phyloP scores from a whole-genome alignment of 768 basidiomycete genomes.

The Boletus rex-veris region DNA sequence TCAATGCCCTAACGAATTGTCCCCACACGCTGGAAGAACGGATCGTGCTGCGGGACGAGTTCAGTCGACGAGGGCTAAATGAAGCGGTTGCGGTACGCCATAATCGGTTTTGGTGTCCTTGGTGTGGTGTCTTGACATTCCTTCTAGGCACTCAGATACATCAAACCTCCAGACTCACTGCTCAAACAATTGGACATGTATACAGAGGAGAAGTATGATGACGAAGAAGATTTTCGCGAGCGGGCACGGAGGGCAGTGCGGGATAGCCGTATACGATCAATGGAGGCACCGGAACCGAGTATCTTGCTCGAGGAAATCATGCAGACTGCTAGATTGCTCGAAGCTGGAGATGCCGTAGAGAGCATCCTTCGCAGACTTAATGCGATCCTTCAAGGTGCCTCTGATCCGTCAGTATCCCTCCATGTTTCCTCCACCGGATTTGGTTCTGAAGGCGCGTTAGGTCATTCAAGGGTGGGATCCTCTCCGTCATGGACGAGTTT shows the following conservation, averaged over 20 bases:
- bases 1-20: constrained; percentile 70
- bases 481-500: constrained; percentile 62
- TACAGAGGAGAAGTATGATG: constrained; percentile 85
- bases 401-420: constrained; percentile 51
- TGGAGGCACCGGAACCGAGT: constrained; percentile 46
- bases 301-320: constrained; percentile 59
- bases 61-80: constrained; percentile 76
- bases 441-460: constrained; percentile 34
- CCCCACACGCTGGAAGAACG: constrained; percentile 77
- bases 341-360: constrained; percentile 38
- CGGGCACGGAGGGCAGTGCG: constrained; percentile 42
- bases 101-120: not conserved
- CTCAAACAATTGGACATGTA: constrained; percentile 80
- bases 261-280: constrained; percentile 18
- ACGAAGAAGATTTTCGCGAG: constrained; percentile 81
- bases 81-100: constrained; percentile 76
- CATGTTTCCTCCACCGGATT: not conserved
- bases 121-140: not conserved
- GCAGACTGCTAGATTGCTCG: constrained; percentile 48
- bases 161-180: constrained; percentile 73
- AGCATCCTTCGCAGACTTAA: constrained; percentile 57
- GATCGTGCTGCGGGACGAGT: constrained; percentile 76
- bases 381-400: constrained; percentile 53
- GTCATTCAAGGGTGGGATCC: constrained; percentile 56
- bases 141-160: constrained; percentile 65